phyloP scores from a whole-genome alignment of 108 stramenopile genomes.

The Nitzschia sp. region DNA sequence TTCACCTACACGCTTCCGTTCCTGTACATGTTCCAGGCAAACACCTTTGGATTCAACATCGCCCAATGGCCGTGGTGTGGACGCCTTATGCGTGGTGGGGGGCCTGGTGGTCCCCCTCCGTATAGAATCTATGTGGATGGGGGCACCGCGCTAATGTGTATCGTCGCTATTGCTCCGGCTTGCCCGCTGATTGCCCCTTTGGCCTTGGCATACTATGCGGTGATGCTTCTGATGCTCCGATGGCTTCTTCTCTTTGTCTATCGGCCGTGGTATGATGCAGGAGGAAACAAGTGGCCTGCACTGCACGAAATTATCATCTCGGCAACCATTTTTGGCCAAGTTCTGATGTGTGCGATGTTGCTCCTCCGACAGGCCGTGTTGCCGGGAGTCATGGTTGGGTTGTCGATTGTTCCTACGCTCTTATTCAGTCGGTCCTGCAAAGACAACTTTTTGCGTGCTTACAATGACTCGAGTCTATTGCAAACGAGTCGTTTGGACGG shows the following conservation, averaged over 20 bases:
- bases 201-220: slow-evolving; percentile 62
- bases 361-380: slow-evolving; percentile 49
- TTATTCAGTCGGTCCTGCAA: slow-evolving; percentile 48
- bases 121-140: slow-evolving; percentile 85
- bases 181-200: slow-evolving; percentile 78
- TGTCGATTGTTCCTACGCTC: slow-evolving; percentile 62
- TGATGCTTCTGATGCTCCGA: slow-evolving; percentile 65
- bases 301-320: slow-evolving; percentile 73
- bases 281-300: slow-evolving; percentile 66
- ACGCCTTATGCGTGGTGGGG: slow-evolving; percentile 41
- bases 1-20: slow-evolving; percentile 59
- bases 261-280: slow-evolving; percentile 57
- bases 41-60: slow-evolving; percentile 60
- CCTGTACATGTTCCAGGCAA: slow-evolving; percentile 75
- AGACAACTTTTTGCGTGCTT: slow-evolving; percentile 61
- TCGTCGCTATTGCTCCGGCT: slow-evolving; percentile 67
- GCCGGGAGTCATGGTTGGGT: slow-evolving; percentile 34
- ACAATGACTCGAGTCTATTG: slow-evolving; percentile 71
- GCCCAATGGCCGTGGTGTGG: slow-evolving; percentile 41
- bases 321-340: slow-evolving; percentile 53
- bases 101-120: slow-evolving; percentile 80
- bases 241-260: slow-evolving; percentile 79
- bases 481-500: slow-evolving; percentile 83
- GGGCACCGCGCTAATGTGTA: slow-evolving; percentile 77
- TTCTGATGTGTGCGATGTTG: slow-evolving; percentile 45